Evolutionary conservation across 768 basidiomycete genomes (phyloP), one percentile per base, ranked within the genome.

Genomic region (Suillus hirtellus): DNA sequence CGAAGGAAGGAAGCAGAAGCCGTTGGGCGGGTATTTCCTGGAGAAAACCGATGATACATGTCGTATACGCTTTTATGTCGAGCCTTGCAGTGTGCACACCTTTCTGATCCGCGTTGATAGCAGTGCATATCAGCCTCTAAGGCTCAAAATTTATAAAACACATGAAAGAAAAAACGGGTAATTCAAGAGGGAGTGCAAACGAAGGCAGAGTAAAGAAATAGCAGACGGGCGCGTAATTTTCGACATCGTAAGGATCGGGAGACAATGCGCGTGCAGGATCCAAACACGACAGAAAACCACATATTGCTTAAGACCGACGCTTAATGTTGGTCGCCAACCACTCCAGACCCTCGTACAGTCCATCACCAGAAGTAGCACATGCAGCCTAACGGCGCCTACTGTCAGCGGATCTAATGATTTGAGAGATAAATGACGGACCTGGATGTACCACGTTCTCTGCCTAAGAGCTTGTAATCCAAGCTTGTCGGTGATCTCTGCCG

Each of bases 401-500:
- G 65, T 67, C 66, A 66, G 61, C 61, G 64, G 60, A 47, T 64
- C 21, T 49, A 60, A 61, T 59, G 46, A 53, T 37, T 52, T 62
- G 46, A 1, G 27, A 21, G 27, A 40, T 15, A 50, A 35, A 52
- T 0, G n/a, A 79, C 87, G 68, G 63, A 91, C 93, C 87, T 95
- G 93, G 70, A 98, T 96, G 78, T 93, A 96, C 97, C 97, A 99
- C 66, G 92, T 94, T 80, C 97, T 84, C 83, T 98, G 93, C 76
- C 95, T 90, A 71, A 99, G 89, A 60, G 94, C 93, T 75, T 99
- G 96, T 60, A 99, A 91, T 66, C 97, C 96, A 71, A 99, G 94
- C 79, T 99, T 99, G 81, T 99, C 97, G 64, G 97, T 99, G 73
- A 99, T 97, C 80, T 99, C 97, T 67, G 96, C 92, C 47, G 96